Evolutionary conservation across 768 basidiomycete species (phyloP).

Genomic region (Suillus decipiens): DNA sequence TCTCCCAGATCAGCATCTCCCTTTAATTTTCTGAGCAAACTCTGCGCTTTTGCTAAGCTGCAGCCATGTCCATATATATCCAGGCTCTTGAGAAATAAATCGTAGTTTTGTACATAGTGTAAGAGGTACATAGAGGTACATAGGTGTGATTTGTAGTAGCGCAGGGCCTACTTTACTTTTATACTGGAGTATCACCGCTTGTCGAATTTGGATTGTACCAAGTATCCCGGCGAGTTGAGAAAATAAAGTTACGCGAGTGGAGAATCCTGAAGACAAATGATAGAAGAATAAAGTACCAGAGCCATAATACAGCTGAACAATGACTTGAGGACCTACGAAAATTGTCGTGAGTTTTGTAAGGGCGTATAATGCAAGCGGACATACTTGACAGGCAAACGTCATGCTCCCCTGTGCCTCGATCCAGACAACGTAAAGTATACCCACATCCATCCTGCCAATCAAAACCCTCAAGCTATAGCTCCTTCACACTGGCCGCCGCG

Average conservation of each 20-base stretch:
- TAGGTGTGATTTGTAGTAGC: neutral
- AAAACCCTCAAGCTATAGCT: conserved; percentile 1
- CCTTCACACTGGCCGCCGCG: conserved; percentile 7
- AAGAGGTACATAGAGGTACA: neutral
- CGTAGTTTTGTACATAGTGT: neutral
- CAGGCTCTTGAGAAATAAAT: neutral
- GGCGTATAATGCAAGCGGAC: neutral
- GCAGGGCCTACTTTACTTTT: neutral
- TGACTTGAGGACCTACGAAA: neutral
- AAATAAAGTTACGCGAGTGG: neutral
- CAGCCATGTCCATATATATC: neutral
- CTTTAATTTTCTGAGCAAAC: neutral
- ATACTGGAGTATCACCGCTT: neutral
- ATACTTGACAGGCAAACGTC: neutral
- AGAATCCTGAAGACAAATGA: neutral
- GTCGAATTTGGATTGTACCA: neutral
- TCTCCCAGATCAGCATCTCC: neutral
- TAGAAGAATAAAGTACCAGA: conserved; percentile 1
- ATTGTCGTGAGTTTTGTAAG: neutral
- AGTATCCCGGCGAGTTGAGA: neutral
- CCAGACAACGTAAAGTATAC: neutral
- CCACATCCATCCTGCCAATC: neutral
- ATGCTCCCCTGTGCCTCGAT: neutral
- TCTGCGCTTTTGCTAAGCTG: neutral
- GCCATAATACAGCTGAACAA: neutral